A percentile compares a stretch with the other conserved stretches of the same genome.
These are phyloP conservation scores for Camellia granthamiana DNA, from an alignment of 148 eudicot genomes.

Conservation along the genomic window DNA sequence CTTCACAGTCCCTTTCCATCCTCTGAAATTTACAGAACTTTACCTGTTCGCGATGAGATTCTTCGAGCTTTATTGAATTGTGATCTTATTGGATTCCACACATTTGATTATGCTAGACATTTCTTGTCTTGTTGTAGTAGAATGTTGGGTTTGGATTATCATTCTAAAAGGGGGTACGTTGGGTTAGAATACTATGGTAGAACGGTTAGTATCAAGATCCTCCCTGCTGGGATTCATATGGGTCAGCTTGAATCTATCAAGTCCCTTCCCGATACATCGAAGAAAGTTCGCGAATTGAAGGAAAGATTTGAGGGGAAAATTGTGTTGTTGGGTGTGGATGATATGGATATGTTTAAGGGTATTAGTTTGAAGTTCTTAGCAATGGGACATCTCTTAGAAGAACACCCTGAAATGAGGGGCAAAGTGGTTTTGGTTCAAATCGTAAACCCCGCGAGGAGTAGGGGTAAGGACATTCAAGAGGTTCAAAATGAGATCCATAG, in stretches of 20 bases:
- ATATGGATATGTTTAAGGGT: constrained; percentile 87
- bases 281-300: constrained; percentile 40
- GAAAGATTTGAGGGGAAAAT: constrained; percentile 51
- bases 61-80: constrained; percentile 66
- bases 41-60: constrained; percentile 80
- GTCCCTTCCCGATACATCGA: constrained; percentile 40
- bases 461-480: constrained; percentile 73
- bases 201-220: constrained; percentile 71
- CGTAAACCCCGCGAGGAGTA: constrained; percentile 66
- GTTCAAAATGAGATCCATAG: constrained; percentile 45
- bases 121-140: constrained; percentile 82
- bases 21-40: constrained; percentile 72
- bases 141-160: constrained; percentile 80
- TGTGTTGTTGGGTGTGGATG: constrained; percentile 80
- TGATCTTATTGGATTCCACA: constrained; percentile 84
- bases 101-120: constrained; percentile 88
- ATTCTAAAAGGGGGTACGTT: constrained; percentile 73
- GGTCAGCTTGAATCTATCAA: constrained; percentile 53
- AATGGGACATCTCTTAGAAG: constrained; percentile 50
- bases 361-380: constrained; percentile 76
- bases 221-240: constrained; percentile 85
- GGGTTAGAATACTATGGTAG: constrained; percentile 83
- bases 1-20: constrained; percentile 77
- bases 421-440: constrained; percentile 70
- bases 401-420: constrained; percentile 49